Percentiles rank a stretch among this genome's conserved stretches.
phyloP scores from a whole-genome alignment of 176 grass and related monocot genomes.

The Saccharum officinarum region DNA sequence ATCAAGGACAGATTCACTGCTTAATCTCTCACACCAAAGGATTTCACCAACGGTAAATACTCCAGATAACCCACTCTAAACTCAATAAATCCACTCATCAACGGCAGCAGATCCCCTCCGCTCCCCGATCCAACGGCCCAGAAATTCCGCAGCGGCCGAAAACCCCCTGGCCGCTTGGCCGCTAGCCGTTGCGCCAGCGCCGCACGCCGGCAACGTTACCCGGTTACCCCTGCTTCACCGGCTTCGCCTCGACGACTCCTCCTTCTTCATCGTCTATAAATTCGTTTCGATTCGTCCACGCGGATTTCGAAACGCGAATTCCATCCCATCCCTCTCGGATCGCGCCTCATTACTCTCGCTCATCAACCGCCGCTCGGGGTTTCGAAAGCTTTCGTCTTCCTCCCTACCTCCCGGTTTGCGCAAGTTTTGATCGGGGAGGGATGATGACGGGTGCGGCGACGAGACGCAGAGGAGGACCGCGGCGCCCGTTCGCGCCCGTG shows the following conservation, averaged over 20 bases:
- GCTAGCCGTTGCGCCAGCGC: conserved; percentile 53
- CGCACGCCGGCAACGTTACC: conserved; percentile 12
- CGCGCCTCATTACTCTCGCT: conserved; percentile 13
- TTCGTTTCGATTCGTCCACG: neutral
- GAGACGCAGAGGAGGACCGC: neutral
- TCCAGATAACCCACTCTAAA: neutral
- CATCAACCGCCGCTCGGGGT: conserved; percentile 11
- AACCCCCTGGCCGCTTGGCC: neutral
- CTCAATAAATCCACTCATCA: neutral
- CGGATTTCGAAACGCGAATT: conserved; percentile 33
- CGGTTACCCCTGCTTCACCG: neutral
- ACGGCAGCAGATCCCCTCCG: neutral
- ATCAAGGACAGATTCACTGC: neutral
- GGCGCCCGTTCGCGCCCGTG: conserved; percentile 38
- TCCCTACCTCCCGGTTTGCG: neutral
- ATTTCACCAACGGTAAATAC: conserved; percentile 5
- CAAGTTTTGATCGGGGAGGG: neutral
- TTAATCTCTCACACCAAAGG: neutral
- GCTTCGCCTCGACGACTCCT: neutral
- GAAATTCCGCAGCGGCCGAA: neutral
- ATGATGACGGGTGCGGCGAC: conserved; percentile 29
- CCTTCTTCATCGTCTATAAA: conserved; percentile 27
- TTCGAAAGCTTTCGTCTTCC: neutral
- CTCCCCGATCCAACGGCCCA: conserved; percentile 26
- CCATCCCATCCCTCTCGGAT: neutral